phyloP scores from a whole-genome alignment of 768 basidiomycete species.

The Psilocybe tampanensis region DNA sequence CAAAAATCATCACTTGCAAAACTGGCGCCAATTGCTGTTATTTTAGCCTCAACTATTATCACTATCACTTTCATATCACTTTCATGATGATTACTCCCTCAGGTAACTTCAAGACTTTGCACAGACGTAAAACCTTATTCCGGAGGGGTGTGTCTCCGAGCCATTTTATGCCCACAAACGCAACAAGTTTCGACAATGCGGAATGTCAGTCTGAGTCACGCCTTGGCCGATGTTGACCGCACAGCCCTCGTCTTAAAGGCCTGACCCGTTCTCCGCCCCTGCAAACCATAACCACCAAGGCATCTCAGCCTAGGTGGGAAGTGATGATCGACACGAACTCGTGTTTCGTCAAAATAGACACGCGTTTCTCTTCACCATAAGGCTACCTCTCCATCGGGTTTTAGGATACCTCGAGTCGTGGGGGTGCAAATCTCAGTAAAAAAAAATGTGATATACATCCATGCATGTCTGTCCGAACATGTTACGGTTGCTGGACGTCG shows the following conservation, averaged over 20 bases:
- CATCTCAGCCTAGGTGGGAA: background rate
- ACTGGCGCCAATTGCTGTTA: background rate
- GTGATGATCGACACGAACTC: background rate
- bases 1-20: background rate
- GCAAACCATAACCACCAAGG: background rate
- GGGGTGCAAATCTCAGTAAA: background rate
- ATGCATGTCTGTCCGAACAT: background rate
- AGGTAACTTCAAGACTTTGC: background rate
- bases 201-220: background rate
- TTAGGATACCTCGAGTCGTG: background rate
- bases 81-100: background rate
- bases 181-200: background rate
- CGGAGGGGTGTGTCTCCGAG: background rate
- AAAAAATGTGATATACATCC: background rate
- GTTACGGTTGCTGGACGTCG: too few species aligned
- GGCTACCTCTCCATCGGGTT: background rate
- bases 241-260: background rate
- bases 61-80: too few species aligned
- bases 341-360: background rate
- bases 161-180: background rate
- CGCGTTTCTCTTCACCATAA: background rate
- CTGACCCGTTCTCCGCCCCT: background rate
- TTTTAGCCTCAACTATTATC: background rate
- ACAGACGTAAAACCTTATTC: background rate
- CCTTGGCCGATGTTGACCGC: background rate